Percentiles rank a stretch among this genome's conserved stretches.
Evolutionary conservation across 2,329 filamentous ascomycete species (phyloP).

Genomic region (Xylaria sp.): DNA sequence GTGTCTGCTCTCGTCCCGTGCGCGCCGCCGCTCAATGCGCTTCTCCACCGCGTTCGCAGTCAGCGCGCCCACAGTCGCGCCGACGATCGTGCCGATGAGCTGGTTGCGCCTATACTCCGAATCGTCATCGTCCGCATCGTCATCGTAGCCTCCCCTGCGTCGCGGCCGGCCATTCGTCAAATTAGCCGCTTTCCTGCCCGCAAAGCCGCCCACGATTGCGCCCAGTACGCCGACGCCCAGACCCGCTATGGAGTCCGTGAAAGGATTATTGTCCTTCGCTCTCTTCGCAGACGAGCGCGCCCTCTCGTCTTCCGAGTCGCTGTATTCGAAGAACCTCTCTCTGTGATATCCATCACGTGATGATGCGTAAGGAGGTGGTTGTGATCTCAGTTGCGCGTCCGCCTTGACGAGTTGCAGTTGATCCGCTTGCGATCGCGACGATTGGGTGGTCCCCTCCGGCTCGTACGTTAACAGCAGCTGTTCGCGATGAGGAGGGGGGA

Average conservation of each 20-base stretch:
- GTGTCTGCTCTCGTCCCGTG: conserved; percentile 25
- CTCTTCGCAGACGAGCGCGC: conserved; percentile 36
- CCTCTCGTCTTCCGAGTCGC: conserved; percentile 25
- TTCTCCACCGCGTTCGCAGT: conserved; percentile 42
- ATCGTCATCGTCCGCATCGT: conserved; percentile 26
- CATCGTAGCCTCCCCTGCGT: conserved; percentile 21
- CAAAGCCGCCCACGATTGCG: conserved; percentile 49
- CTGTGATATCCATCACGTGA: not conserved
- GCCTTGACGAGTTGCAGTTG: conserved; percentile 25
- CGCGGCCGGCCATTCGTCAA: conserved; percentile 32
- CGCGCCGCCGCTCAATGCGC: conserved; percentile 29
- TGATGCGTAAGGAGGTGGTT: no score
- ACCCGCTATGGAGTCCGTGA: conserved; percentile 44
- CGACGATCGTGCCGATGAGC: conserved; percentile 47
- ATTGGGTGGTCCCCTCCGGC: conserved; percentile 36
- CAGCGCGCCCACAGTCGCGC: conserved; percentile 50
- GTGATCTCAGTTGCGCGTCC: conserved; percentile 27
- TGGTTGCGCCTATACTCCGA: conserved; percentile 32
- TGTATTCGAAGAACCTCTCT: conserved; percentile 20
- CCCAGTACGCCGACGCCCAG: conserved; percentile 49
- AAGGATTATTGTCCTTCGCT: conserved; percentile 38
- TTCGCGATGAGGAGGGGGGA: conserved; percentile 7
- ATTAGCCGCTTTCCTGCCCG: conserved; percentile 45
- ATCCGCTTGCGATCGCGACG: conserved; percentile 19
- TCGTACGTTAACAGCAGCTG: conserved; percentile 34